Evolutionary conservation across 2,329 filamentous ascomycete genomes (phyloP).

Genomic region (Pestalotiopsis sp.): DNA sequence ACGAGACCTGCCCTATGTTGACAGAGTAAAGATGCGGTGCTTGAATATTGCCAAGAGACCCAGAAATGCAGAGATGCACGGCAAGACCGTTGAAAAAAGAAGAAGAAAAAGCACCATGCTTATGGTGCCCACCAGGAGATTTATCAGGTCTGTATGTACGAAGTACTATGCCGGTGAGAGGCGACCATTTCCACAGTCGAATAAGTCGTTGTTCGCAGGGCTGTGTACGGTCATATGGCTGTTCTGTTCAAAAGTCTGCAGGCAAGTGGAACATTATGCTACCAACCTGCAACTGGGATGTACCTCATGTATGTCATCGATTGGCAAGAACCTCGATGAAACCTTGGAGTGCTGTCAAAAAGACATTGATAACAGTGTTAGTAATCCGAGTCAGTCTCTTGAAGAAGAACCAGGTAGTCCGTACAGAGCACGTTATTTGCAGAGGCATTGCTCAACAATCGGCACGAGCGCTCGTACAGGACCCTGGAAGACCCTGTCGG

Average conservation of each 20-base stretch:
- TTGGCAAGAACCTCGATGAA: neutral
- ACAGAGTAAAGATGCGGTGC: constrained; percentile 1
- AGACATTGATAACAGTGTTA: neutral
- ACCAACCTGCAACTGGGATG: neutral
- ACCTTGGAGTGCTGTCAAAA: neutral
- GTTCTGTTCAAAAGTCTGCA: neutral
- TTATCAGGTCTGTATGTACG: neutral
- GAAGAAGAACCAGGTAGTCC: neutral
- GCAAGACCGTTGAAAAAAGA: neutral
- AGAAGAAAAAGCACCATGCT: neutral
- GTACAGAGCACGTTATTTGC: neutral
- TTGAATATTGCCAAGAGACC: neutral
- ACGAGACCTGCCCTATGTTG: neutral
- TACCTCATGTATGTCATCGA: neutral
- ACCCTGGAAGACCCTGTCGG: neutral
- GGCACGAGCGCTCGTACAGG: neutral
- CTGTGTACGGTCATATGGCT: neutral
- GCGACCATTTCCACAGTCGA: neutral
- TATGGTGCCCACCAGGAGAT: neutral
- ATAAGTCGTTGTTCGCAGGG: neutral
- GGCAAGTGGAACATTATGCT: neutral
- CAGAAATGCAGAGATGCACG: neutral
- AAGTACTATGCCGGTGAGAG: no score
- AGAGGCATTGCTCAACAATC: neutral
- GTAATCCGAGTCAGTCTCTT: neutral